These are phyloP conservation scores for Colletotrichum abscissum DNA, from an alignment of 2,329 filamentous ascomycete genomes.

Conservation along the genomic window DNA sequence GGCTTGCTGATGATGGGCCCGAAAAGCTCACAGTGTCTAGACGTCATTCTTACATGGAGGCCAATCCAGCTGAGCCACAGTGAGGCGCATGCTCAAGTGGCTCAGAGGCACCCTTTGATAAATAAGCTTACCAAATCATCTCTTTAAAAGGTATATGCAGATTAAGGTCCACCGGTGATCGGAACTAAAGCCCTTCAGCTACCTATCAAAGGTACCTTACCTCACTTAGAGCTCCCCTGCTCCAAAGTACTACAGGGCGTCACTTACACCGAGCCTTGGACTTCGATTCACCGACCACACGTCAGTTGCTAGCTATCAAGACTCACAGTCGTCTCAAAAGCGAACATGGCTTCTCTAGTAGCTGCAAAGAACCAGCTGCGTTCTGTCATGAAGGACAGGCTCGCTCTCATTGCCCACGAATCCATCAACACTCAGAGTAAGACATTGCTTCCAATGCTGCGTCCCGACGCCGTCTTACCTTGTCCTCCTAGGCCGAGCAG, in stretches of 20 bases:
- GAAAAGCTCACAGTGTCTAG: background rate
- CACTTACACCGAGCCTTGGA: background rate
- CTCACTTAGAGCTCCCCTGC: background rate
- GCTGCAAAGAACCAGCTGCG: constrained; percentile 83
- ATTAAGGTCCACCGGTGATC: background rate
- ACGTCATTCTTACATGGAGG: background rate
- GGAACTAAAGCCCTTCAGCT: background rate
- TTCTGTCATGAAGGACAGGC: constrained; percentile 72
- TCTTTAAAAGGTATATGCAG: background rate
- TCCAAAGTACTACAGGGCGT: background rate
- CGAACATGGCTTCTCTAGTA: constrained; percentile 66
- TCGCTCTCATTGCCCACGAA: constrained; percentile 71
- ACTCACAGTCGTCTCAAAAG: background rate
- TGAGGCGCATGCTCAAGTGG: background rate
- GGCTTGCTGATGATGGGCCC: background rate
- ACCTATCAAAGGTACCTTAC: background rate
- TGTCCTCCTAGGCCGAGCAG: constrained; percentile 66
- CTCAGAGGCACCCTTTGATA: background rate
- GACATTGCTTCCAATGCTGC: constrained; percentile 40
- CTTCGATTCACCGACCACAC: background rate
- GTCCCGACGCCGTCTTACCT: background rate
- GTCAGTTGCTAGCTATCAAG: no score
- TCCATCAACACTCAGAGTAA: constrained; percentile 77
- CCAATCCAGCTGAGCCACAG: background rate
- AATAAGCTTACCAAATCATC: background rate